These are phyloP conservation scores for Colletotrichum filicis DNA, from an alignment of 2,329 filamentous ascomycete genomes.

Conservation along the genomic window DNA sequence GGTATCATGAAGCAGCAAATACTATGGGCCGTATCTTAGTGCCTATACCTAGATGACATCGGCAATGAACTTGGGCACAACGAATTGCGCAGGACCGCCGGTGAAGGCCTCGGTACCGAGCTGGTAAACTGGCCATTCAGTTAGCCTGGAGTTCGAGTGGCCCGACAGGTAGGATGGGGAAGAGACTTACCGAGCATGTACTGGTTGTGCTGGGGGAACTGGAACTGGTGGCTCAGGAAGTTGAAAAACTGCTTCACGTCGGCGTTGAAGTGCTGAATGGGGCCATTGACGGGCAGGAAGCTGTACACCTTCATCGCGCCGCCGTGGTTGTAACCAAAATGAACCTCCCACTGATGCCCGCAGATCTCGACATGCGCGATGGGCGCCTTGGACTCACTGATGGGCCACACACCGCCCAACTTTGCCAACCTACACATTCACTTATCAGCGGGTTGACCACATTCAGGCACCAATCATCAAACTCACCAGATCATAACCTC, in stretches of 20 bases:
- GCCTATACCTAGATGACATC: slow-evolving; percentile 20
- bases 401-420: slow-evolving; percentile 65
- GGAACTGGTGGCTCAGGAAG: slow-evolving; percentile 58
- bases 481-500: slow-evolving; percentile 73
- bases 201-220: slow-evolving; percentile 46
- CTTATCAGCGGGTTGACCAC: neutral
- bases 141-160: neutral
- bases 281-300: slow-evolving; percentile 48
- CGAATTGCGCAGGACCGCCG: slow-evolving; percentile 38
- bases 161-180: neutral
- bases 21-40: too few species aligned
- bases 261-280: slow-evolving; percentile 60
- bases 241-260: slow-evolving; percentile 65
- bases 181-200: slow-evolving; percentile 39
- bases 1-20: neutral
- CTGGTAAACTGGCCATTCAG: slow-evolving; percentile 35
- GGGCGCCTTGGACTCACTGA: slow-evolving; percentile 38
- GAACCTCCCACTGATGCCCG: slow-evolving; percentile 61
- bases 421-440: slow-evolving; percentile 55
- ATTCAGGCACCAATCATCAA: neutral
- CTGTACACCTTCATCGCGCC: slow-evolving; percentile 66
- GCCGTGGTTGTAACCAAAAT: slow-evolving; percentile 59
- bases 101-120: slow-evolving; percentile 41
- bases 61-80: slow-evolving; percentile 37
- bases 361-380: slow-evolving; percentile 32